phyloP scores from a whole-genome alignment of 768 basidiomycete species.

The Auricularia cornea region DNA sequence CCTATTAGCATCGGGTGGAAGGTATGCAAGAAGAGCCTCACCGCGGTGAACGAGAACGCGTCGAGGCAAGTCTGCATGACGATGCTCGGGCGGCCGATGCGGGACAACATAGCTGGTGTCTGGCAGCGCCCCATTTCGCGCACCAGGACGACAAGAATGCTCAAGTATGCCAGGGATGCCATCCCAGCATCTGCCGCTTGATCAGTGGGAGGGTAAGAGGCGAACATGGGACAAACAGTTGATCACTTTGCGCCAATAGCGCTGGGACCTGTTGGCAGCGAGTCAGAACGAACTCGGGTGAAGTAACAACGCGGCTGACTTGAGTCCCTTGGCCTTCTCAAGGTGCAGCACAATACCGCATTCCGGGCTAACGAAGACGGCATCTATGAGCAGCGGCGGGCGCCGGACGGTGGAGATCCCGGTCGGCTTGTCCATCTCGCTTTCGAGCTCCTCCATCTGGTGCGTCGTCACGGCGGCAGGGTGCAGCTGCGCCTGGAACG shows the following conservation, averaged over 20 bases:
- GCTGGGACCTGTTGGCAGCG: conserved; percentile 50
- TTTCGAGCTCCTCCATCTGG: conserved; percentile 62
- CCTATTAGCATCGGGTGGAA: neutral
- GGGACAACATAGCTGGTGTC: conserved; percentile 69
- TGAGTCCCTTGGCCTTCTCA: conserved; percentile 56
- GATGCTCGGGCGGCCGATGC: conserved; percentile 79
- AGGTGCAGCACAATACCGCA: conserved; percentile 72
- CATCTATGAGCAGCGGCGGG: conserved; percentile 52
- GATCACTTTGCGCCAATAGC: conserved; percentile 68
- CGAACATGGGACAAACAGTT: conserved; percentile 32
- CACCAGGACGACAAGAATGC: conserved; percentile 56
- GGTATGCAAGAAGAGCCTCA: conserved; percentile 15
- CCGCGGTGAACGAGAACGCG: conserved; percentile 73
- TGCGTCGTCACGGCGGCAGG: conserved; percentile 42
- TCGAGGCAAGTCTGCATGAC: conserved; percentile 72
- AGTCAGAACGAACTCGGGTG: neutral
- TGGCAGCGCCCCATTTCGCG: conserved; percentile 69
- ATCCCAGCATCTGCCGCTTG: conserved; percentile 57
- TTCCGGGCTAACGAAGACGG: conserved; percentile 65
- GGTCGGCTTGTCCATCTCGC: conserved; percentile 65
- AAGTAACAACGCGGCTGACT: conserved; percentile 33
- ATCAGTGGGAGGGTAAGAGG: conserved; percentile 5
- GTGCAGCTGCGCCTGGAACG: conserved; percentile 56
- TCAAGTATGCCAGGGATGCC: conserved; percentile 57
- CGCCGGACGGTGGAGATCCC: conserved; percentile 52